Conservation (phyloP, 768 basidiomycete species). For the Boletus subcaerulescens region DNA sequence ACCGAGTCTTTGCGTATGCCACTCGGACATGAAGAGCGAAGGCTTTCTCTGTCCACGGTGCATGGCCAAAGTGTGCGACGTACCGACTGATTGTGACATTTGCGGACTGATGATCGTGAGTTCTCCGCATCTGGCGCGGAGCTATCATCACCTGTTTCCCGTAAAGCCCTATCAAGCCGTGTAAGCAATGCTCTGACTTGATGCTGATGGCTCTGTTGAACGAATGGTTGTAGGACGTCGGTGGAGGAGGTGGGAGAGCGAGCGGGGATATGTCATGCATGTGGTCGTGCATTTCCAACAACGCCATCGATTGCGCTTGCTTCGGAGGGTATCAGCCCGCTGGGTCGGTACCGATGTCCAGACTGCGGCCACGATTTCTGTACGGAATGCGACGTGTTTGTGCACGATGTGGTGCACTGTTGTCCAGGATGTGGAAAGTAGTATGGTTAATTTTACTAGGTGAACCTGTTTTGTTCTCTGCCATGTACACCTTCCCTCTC, state of each 20-base stretch:
- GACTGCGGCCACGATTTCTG: slow-evolving; percentile 89
- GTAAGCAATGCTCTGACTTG: slow-evolving; percentile 47
- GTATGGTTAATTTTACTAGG: not conserved
- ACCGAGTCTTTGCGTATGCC: slow-evolving; percentile 88
- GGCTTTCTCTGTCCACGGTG: slow-evolving; percentile 97
- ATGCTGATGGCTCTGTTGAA: slow-evolving; percentile 1
- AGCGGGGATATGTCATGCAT: slow-evolving; percentile 65
- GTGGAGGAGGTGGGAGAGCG: slow-evolving; percentile 38
- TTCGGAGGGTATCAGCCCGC: slow-evolving; percentile 71
- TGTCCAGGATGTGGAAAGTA: slow-evolving; percentile 82
- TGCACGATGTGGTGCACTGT: slow-evolving; percentile 92
- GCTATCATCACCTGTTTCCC: slow-evolving; percentile 94
- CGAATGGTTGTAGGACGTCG: slow-evolving; percentile 33
- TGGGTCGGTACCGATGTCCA: slow-evolving; percentile 86
- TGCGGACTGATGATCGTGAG: slow-evolving; percentile 98
- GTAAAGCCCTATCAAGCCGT: slow-evolving; percentile 81
- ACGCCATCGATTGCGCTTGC: slow-evolving; percentile 36
- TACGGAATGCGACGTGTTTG: slow-evolving; percentile 92
- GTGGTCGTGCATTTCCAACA: slow-evolving; percentile 66
- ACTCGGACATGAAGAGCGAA: slow-evolving; percentile 86
- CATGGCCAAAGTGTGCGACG: slow-evolving; percentile 90
- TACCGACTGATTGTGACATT: slow-evolving; percentile 96
- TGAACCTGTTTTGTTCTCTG: too few relatives aligned
- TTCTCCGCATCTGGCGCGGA: slow-evolving; percentile 94
- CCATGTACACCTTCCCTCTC: slow-evolving; percentile 27